Conservation (phyloP, 2,329 filamentous ascomycete genomes). For the Calycina herbarum region DNA sequence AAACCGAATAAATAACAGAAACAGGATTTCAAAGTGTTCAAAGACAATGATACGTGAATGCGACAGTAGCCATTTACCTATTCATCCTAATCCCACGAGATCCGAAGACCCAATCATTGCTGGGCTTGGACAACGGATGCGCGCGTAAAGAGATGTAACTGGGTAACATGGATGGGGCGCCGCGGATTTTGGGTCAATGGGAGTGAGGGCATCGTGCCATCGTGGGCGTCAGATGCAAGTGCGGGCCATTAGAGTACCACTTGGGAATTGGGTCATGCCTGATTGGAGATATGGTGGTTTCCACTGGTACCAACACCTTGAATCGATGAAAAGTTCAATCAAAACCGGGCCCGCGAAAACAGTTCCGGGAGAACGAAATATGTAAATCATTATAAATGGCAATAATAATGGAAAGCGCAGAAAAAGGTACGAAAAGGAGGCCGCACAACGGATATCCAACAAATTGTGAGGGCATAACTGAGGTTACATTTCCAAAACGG, state of each 20-base stretch:
- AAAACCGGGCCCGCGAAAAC: not conserved
- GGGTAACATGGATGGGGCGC: not conserved
- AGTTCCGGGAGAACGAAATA: not conserved
- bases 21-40: not conserved
- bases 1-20: not conserved
- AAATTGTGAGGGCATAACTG: not conserved
- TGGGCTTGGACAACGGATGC: constrained; percentile 1
- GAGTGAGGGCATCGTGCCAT: not conserved
- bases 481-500: not conserved
- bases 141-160: not conserved
- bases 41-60: not conserved
- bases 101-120: not conserved
- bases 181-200: not conserved
- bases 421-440: not conserved
- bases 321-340: not conserved
- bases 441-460: not conserved
- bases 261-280: not conserved
- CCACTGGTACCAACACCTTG: not conserved
- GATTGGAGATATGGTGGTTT: not conserved
- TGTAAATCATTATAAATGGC: not conserved
- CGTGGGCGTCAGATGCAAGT: constrained; percentile 3
- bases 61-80: not conserved
- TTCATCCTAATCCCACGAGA: not conserved
- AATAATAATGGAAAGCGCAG: not conserved
- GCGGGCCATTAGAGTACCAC: not conserved